Conservation (phyloP, 208 protist species). For the Polymyxa betae region DNA sequence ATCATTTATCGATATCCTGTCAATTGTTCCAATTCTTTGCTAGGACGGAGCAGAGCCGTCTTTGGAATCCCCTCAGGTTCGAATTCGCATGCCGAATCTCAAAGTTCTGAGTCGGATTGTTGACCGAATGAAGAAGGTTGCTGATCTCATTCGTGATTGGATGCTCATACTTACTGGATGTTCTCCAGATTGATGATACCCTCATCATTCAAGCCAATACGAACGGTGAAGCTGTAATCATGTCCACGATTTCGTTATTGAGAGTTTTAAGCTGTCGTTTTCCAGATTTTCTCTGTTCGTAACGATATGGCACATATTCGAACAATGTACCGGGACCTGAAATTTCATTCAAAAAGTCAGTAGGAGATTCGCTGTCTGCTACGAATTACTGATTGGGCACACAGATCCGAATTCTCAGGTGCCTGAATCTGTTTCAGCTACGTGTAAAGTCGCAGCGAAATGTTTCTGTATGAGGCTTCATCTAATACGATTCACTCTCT, state of each 20-base stretch:
- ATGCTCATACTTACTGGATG: neutral
- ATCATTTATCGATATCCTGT: neutral
- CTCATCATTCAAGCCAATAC: slow-evolving; percentile 20
- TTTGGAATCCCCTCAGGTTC: slow-evolving; percentile 5
- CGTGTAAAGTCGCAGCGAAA: neutral
- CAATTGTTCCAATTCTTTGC: neutral
- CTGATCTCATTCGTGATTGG: neutral
- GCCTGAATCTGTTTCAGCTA: neutral
- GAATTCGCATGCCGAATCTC: slow-evolving; percentile 10
- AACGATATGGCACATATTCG: slow-evolving; percentile 39
- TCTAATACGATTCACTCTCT: neutral
- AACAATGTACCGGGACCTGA: slow-evolving; percentile 53
- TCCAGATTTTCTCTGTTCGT: slow-evolving; percentile 9
- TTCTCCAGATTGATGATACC: neutral
- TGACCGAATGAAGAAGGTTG: slow-evolving; percentile 34
- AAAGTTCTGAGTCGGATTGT: neutral
- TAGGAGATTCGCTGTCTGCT: neutral
- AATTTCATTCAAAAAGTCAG: neutral
- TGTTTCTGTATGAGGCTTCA: neutral
- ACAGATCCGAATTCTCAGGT: neutral
- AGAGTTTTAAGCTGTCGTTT: neutral
- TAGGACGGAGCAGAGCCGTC: neutral
- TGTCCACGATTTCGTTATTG: neutral
- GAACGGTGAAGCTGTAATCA: slow-evolving; percentile 17
- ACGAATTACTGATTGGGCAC: neutral